These are phyloP conservation scores for Salvia sclarea DNA, from an alignment of 305 asterid genomes.

Conservation along the genomic window DNA sequence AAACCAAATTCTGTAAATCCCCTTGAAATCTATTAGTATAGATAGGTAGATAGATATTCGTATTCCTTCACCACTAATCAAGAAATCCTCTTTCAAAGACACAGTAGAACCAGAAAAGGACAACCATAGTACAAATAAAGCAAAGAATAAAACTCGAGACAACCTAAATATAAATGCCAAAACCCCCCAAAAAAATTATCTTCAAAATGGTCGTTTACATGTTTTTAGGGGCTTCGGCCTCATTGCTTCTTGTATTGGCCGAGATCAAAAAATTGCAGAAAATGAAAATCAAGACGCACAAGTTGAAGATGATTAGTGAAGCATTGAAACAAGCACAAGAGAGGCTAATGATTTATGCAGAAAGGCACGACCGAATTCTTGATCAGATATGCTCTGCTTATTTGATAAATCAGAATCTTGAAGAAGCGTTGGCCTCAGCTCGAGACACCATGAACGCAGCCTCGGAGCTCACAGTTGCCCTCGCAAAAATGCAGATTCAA, in stretches of 20 bases:
- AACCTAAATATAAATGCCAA: neutral
- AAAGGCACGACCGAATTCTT: conserved; percentile 55
- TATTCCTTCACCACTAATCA: neutral
- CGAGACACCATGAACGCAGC: conserved; percentile 47
- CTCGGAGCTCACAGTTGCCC: conserved; percentile 34
- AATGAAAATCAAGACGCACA: neutral
- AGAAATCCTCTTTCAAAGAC: neutral
- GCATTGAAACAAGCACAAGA: conserved; percentile 32
- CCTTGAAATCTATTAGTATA: too few relatives aligned
- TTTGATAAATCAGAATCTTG: conserved; percentile 39
- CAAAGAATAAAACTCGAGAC: conserved; percentile 20
- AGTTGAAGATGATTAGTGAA: conserved; percentile 24
- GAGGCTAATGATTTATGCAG: conserved; percentile 30
- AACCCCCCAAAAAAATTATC: neutral
- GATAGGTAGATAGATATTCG: too few relatives aligned
- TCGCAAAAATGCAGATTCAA: conserved; percentile 45
- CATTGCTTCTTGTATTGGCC: conserved; percentile 17
- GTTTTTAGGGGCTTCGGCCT: conserved; percentile 26
- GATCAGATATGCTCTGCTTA: conserved; percentile 47
- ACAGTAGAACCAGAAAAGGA: neutral
- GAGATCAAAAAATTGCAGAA: conserved; percentile 22
- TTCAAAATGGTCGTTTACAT: conserved; percentile 7
- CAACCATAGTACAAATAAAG: conserved; percentile 9
- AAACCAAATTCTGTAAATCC: too few relatives aligned
- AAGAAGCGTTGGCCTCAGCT: conserved; percentile 47